Evolutionary conservation across 2,329 filamentous ascomycete species (phyloP), one percentile per base, ranked within the genome.

Genomic region (Penicillium polonicum): DNA sequence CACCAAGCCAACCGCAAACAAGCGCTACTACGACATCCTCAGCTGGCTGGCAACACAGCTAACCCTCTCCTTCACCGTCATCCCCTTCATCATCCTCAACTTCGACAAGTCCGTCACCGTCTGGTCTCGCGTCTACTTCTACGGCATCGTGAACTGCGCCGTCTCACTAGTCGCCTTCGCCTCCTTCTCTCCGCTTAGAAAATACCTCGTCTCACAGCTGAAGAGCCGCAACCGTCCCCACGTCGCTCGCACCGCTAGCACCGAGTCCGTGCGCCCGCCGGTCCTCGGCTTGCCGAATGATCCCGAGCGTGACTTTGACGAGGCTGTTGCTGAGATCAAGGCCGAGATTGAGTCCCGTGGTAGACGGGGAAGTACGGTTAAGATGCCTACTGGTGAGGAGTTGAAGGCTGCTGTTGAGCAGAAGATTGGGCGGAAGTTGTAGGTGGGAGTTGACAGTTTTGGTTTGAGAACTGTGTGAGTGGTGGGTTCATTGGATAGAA

Each of bases 81-180:
- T 88, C 0, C 94, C 94, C 0, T 99, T 99, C 76, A 83, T 97
- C 44, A 80, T 97, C 39, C 87, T 99, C 25, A 82, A 81, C 23
- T 85, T 97, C 63, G 76, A 80, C 19, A 83, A 86, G 59, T 92
- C 88, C 10, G 74, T 95, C 42, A 78, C 81, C 2, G 88, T 90
- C 57, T 99, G 94, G 94, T 78, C 85, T 0, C 85, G 90, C 42
- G 89, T 97, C 36, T 94, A 96, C 77, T 97, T 92, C 78, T 99
- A 95, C 75, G 86, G 85, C 33, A 80, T 94, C 54, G 70, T 92
- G 60, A 87, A 86, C 64, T 89, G 89, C 1, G 75, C 80, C 10
- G 72, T 77, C 0, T 85, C 86, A 19, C 84, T 92, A 56, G 84
- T 80, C 8, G 88, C 96, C 78, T 96, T 97, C 70, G 83, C 87